Conservation (phyloP, 2,329 filamentous ascomycete genomes). For the Pyrenophora tritici-repentis region DNA sequence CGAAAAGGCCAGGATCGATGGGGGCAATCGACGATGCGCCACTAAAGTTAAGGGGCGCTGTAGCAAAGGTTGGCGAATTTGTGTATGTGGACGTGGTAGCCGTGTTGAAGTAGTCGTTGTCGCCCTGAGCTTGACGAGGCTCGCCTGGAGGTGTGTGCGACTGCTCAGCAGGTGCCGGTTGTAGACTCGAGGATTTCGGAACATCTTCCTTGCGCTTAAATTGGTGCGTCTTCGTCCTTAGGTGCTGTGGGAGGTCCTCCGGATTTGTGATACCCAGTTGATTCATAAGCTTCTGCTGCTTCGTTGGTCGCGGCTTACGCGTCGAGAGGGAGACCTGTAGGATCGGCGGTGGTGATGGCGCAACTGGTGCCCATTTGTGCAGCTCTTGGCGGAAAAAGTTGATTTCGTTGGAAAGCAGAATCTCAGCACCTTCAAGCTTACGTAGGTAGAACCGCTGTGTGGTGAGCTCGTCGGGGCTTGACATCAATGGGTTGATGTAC, state of each 20-base stretch:
- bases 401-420: slow-evolving; percentile 88
- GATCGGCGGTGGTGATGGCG: slow-evolving; percentile 81
- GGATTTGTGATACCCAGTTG: slow-evolving; percentile 88
- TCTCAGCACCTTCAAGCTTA: slow-evolving; percentile 96
- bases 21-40: slow-evolving; percentile 36
- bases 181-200: slow-evolving; percentile 38
- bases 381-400: slow-evolving; percentile 96
- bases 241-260: slow-evolving; percentile 83
- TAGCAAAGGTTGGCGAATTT: slow-evolving; percentile 44
- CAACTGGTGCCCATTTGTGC: slow-evolving; percentile 92
- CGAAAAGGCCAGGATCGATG: slow-evolving; percentile 47
- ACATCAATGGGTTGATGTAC: slow-evolving; percentile 80
- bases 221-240: slow-evolving; percentile 68
- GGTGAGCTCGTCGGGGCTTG: slow-evolving; percentile 82
- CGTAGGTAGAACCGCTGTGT: slow-evolving; percentile 93
- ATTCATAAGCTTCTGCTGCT: slow-evolving; percentile 91
- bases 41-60: slow-evolving; percentile 38
- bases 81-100: slow-evolving; percentile 33
- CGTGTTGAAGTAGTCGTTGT: slow-evolving; percentile 42
- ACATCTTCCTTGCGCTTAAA: slow-evolving; percentile 65
- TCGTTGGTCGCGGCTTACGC: slow-evolving; percentile 92
- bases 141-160: slow-evolving; percentile 47
- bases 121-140: slow-evolving; percentile 37
- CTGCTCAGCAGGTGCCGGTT: slow-evolving; percentile 40
- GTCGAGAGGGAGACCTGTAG: slow-evolving; percentile 88